phyloP scores from a whole-genome alignment of 352 stramenopile species.

The Pythium myriotylum region DNA sequence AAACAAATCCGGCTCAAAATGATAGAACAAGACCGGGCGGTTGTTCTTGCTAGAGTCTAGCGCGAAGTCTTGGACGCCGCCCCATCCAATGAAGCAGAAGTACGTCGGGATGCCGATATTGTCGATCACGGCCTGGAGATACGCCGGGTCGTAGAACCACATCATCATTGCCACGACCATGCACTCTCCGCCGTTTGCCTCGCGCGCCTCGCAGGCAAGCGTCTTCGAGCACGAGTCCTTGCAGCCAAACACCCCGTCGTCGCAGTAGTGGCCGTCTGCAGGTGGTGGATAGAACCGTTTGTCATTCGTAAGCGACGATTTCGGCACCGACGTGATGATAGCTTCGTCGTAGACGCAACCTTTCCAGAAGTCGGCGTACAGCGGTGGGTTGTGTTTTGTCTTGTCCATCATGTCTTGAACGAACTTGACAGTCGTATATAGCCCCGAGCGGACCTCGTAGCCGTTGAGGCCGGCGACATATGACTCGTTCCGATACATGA shows the following conservation, averaged over 20 bases:
- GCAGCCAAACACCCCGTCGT: slow-evolving; percentile 1
- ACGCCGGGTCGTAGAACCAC: slow-evolving; percentile 34
- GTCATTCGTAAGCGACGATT: slow-evolving; percentile 33
- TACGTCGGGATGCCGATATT: slow-evolving; percentile 47
- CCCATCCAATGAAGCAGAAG: slow-evolving; percentile 42
- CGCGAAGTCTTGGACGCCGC: slow-evolving; percentile 18
- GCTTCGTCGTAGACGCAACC: slow-evolving; percentile 44
- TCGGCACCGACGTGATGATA: slow-evolving; percentile 37
- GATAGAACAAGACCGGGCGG: slow-evolving; percentile 40
- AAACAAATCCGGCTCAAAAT: slow-evolving; percentile 51
- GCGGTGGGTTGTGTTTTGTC: slow-evolving; percentile 5
- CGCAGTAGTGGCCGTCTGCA: slow-evolving; percentile 27
- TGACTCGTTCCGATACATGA: slow-evolving; percentile 36
- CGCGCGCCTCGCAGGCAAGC: slow-evolving; percentile 10
- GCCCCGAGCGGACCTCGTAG: slow-evolving; percentile 40
- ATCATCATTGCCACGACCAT: slow-evolving; percentile 46
- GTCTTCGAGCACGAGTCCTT: slow-evolving; percentile 8
- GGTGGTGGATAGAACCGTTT: slow-evolving; percentile 23
- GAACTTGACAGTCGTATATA: slow-evolving; percentile 52
- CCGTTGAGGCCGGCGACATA: slow-evolving; percentile 37
- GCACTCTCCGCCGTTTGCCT: slow-evolving; percentile 31
- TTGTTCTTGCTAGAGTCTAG: slow-evolving; percentile 18
- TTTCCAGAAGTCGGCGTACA: slow-evolving; percentile 54
- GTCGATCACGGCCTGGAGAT: slow-evolving; percentile 35
- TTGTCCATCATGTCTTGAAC: slow-evolving; percentile 20